Percentiles rank a stretch among this genome's conserved stretches.
Evolutionary conservation across 1,139 yeast species (phyloP).

Genomic region (Debaryomyces udenii): DNA sequence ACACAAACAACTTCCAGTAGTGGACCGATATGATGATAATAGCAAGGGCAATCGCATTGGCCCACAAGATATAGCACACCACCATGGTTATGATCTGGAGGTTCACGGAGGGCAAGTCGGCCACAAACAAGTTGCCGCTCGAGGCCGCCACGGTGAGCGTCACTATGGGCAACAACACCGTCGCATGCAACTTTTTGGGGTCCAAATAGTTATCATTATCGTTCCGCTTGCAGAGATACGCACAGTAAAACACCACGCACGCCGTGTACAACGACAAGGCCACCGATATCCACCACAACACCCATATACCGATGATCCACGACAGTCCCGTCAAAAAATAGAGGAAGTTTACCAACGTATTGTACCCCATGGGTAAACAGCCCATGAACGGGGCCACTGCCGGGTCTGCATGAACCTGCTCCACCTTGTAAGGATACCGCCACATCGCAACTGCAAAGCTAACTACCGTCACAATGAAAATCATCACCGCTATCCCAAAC

Average conservation of each 20-base stretch:
- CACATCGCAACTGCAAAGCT: conserved; percentile 42
- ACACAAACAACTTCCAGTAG: conserved; percentile 57
- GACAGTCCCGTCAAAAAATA: conserved; percentile 31
- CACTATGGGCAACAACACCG: conserved; percentile 68
- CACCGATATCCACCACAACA: conserved; percentile 72
- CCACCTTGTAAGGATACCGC: conserved; percentile 36
- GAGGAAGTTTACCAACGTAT: conserved; percentile 63
- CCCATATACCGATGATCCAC: conserved; percentile 51
- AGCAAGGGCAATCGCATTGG: conserved; percentile 66
- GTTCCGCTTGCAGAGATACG: conserved; percentile 38
- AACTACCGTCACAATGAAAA: conserved; percentile 44
- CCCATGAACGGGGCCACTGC: conserved; percentile 67
- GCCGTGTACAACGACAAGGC: conserved; percentile 56
- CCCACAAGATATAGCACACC: conserved; percentile 62
- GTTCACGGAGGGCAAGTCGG: conserved; percentile 40
- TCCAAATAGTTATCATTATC: conserved; percentile 22
- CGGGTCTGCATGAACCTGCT: conserved; percentile 45
- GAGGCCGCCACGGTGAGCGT: conserved; percentile 76
- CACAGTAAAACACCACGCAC: conserved; percentile 53
- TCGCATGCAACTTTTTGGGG: conserved; percentile 40
- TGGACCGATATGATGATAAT: conserved; percentile 59
- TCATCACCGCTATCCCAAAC: conserved; percentile 53
- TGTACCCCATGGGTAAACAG: conserved; percentile 75
- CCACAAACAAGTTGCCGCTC: conserved; percentile 58
- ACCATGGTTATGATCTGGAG: conserved; percentile 56